These are phyloP conservation scores for Staphylotrichum longicolle DNA, from an alignment of 495 filamentous ascomycete genomes.

Conservation along the genomic window DNA sequence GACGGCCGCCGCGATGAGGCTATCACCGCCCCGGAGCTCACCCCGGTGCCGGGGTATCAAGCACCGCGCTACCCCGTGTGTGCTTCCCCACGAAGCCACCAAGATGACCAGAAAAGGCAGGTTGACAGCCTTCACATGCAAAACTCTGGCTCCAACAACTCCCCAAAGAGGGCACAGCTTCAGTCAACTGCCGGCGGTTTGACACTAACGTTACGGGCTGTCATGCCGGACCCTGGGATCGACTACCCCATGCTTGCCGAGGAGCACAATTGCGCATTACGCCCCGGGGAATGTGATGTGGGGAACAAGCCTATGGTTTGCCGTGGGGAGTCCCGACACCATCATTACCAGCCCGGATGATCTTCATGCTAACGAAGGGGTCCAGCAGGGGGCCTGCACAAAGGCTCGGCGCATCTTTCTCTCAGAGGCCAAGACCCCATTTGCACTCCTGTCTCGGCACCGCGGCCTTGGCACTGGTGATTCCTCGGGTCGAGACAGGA, in stretches of 20 bases:
- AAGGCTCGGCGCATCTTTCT: not conserved
- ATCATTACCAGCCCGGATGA: not conserved
- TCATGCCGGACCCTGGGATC: conserved; percentile 12
- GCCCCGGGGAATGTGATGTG: not conserved
- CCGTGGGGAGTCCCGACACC: not conserved
- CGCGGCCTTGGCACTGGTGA: conserved; percentile 9
- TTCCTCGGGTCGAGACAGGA: not conserved
- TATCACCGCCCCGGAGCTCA: not conserved
- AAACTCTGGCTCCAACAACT: not conserved
- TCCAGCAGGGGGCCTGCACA: not conserved
- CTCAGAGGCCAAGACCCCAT: not conserved
- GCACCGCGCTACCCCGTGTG: not conserved
- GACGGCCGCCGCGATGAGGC: not conserved
- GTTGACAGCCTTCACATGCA: conserved; percentile 9
- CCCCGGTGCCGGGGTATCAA: not conserved
- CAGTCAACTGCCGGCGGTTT: not conserved
- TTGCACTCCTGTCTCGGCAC: conserved; percentile 7
- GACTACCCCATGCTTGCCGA: conserved; percentile 8
- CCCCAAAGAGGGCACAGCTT: too few species aligned
- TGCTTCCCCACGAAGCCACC: not conserved
- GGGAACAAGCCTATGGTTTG: not conserved
- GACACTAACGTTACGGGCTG: not conserved
- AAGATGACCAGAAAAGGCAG: not conserved
- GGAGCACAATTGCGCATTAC: not conserved
- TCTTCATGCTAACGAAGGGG: too few species aligned